Evolutionary conservation across 2,329 filamentous ascomycete genomes (phyloP).

Genomic region (Calonectria leucothoes): DNA sequence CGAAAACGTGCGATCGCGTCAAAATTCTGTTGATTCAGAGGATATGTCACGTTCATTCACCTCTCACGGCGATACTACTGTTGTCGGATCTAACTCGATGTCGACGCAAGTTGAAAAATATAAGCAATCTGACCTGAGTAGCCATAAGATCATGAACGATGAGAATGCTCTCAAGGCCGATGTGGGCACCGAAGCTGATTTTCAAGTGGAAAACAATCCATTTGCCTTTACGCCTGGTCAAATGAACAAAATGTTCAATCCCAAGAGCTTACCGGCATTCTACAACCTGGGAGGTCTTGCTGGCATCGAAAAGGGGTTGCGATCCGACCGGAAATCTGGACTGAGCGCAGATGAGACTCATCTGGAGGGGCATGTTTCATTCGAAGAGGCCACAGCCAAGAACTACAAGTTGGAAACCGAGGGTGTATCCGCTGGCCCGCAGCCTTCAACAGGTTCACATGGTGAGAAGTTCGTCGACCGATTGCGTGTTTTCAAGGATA

Average conservation of each 20-base stretch:
- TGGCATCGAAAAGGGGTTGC: constrained; percentile 83
- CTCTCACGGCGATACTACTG: constrained; percentile 73
- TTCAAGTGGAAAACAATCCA: constrained; percentile 80
- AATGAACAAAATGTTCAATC: constrained; percentile 88
- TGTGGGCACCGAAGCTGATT: constrained; percentile 80
- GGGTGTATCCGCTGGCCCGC: constrained; percentile 28
- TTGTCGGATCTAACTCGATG: constrained; percentile 57
- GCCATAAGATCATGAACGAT: constrained; percentile 71
- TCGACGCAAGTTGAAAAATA: constrained; percentile 54
- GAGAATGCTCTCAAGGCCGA: constrained; percentile 80
- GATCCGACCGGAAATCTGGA: constrained; percentile 77
- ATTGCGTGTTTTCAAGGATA: constrained; percentile 78
- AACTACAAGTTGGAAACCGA: constrained; percentile 50
- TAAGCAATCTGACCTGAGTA: constrained; percentile 52
- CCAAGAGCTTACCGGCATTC: constrained; percentile 87
- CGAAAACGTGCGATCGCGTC: constrained; percentile 66
- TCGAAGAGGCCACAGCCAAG: constrained; percentile 72
- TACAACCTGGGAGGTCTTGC: constrained; percentile 81
- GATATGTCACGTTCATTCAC: constrained; percentile 69
- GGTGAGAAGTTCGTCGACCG: constrained; percentile 67
- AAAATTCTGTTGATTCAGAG: constrained; percentile 77
- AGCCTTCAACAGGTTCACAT: constrained; percentile 12
- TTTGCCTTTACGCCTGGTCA: constrained; percentile 90
- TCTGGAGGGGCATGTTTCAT: constrained; percentile 74
- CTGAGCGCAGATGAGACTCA: constrained; percentile 80